A percentile compares a stretch with the other conserved stretches of the same genome.
phyloP scores from a whole-genome alignment of 495 filamentous ascomycete genomes.

The Aspergillus heteromorphus region DNA sequence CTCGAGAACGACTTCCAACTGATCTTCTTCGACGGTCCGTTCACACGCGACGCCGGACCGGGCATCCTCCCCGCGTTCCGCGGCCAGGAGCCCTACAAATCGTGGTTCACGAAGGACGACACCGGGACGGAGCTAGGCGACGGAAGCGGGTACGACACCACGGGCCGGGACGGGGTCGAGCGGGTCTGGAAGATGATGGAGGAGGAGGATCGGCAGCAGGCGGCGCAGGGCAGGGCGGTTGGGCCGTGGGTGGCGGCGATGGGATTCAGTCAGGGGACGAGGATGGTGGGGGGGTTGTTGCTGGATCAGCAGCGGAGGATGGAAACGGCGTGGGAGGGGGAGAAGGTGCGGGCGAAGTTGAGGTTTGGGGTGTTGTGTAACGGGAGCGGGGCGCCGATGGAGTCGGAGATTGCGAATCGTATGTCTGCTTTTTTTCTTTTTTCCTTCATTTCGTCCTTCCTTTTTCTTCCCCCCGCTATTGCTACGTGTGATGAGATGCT shows the following conservation, averaged over 20 bases:
- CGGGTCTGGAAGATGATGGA: constrained; percentile 22
- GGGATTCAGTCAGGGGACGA: constrained; percentile 53
- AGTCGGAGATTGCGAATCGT: constrained; percentile 14
- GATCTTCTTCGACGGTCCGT: constrained; percentile 29
- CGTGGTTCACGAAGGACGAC: constrained; percentile 45
- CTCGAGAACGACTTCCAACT: constrained; percentile 22
- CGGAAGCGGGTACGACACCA: constrained; percentile 16
- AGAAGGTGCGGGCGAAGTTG: neutral
- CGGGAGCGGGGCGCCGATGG: constrained; percentile 19
- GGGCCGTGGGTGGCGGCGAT: constrained; percentile 56
- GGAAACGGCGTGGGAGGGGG: neutral
- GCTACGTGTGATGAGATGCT: neutral
- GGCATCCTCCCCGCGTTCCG: constrained; percentile 29
- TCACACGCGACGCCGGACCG: constrained; percentile 24
- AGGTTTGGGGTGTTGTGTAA: constrained; percentile 36
- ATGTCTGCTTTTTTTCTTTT: neutral
- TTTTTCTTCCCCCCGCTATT: too few species aligned
- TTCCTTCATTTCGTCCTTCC: too few species aligned
- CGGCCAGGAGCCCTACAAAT: constrained; percentile 50
- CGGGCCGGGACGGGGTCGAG: constrained; percentile 17
- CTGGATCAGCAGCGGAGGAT: constrained; percentile 48
- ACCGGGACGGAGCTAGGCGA: constrained; percentile 39
- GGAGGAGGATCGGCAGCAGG: constrained; percentile 33
- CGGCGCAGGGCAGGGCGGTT: constrained; percentile 22
- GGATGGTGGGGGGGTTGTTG: constrained; percentile 45